A percentile compares a stretch with the other conserved stretches of the same genome.
Evolutionary conservation across 768 basidiomycete genomes (phyloP).

Genomic region (Tylopilus cervinicoccineus): DNA sequence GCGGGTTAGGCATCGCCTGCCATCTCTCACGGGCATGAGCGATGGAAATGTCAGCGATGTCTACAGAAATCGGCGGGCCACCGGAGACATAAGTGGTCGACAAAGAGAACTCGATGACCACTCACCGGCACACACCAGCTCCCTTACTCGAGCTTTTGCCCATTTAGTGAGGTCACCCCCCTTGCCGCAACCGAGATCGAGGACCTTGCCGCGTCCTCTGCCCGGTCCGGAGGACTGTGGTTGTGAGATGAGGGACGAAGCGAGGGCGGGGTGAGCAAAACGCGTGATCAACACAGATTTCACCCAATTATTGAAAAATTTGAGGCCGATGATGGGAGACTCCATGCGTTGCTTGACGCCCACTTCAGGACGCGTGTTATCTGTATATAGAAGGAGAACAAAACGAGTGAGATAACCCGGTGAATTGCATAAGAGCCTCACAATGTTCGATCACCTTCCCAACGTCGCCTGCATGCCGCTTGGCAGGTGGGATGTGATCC

Average conservation of each 20-base stretch:
- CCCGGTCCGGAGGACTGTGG: constrained; percentile 22
- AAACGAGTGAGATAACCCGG: constrained; percentile 2
- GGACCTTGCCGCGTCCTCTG: constrained; percentile 62
- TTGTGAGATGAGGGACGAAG: constrained; percentile 32
- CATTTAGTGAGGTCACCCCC: constrained; percentile 97
- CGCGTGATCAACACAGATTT: constrained; percentile 94
- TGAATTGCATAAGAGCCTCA: constrained; percentile 35
- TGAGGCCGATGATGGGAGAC: constrained; percentile 95
- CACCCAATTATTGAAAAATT: constrained; percentile 99
- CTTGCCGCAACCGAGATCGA: constrained; percentile 99
- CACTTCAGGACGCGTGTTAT: constrained; percentile 91
- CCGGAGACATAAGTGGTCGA: neutral
- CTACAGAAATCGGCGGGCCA: constrained; percentile 36
- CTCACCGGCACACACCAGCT: constrained; percentile 79
- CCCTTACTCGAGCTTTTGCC: constrained; percentile 78
- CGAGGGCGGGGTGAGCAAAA: constrained; percentile 72
- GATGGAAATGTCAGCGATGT: constrained; percentile 86
- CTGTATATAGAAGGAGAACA: constrained; percentile 36
- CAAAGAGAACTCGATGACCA: constrained; percentile 11
- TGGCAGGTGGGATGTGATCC: constrained; percentile 40
- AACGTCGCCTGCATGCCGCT: constrained; percentile 64
- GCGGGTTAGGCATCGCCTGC: constrained; percentile 44
- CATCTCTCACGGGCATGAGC: constrained; percentile 82
- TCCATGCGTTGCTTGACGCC: constrained; percentile 78
- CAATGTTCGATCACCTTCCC: constrained; percentile 76